Evolutionary conservation across 1,284 basidiomycete species (phyloP).

Genomic region (Cryptococcus wingfieldii): DNA sequence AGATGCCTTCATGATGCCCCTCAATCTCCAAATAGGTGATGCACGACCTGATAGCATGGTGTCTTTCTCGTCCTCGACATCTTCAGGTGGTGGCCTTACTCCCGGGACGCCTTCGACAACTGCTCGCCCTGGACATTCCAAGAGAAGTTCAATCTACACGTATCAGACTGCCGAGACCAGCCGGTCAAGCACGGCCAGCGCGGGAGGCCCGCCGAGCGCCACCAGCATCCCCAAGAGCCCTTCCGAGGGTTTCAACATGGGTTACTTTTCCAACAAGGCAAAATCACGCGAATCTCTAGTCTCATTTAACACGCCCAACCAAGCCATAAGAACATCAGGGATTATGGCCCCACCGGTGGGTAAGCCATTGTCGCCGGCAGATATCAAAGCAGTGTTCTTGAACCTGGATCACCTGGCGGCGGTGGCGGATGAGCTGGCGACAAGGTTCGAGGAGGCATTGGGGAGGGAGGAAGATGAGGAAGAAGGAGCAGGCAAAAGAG

Average conservation of each 20-base stretch:
- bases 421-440: slow-evolving; percentile 63
- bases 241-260: slow-evolving; percentile 8
- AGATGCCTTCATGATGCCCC: slow-evolving; percentile 64
- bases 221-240: slow-evolving; percentile 17
- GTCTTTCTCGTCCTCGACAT: background rate
- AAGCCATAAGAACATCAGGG: background rate
- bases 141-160: slow-evolving; percentile 29
- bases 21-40: slow-evolving; percentile 8
- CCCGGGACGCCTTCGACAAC: background rate
- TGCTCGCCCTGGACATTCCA: background rate
- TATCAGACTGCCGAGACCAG: slow-evolving; percentile 31
- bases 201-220: slow-evolving; percentile 1
- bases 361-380: slow-evolving; percentile 64
- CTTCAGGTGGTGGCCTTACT: background rate
- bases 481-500: slow-evolving; percentile 8
- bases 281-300: slow-evolving; percentile 3
- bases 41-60: no score
- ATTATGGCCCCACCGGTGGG: slow-evolving; percentile 23
- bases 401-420: slow-evolving; percentile 71
- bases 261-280: slow-evolving; percentile 7
- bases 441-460: slow-evolving; percentile 46
- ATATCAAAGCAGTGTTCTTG: slow-evolving; percentile 69
- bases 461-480: slow-evolving; percentile 28
- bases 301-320: background rate
- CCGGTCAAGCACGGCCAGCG: slow-evolving; percentile 14